Conservation (phyloP, 148 eudicot species). For the Camellia sinensis region DNA sequence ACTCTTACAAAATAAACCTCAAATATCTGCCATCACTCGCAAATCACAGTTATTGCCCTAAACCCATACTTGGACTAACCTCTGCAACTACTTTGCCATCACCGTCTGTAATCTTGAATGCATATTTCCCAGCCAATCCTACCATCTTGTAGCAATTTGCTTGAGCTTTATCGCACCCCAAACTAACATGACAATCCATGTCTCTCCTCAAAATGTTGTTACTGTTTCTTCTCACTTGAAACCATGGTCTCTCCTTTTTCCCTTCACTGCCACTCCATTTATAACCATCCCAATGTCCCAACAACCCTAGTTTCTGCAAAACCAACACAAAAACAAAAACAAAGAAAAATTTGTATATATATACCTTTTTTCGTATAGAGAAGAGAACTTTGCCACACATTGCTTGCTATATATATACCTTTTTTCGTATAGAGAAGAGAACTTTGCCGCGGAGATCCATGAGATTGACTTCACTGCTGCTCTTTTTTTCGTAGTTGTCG, state of each 20-base stretch:
- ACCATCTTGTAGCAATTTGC: constrained; percentile 34
- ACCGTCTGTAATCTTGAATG: constrained; percentile 37
- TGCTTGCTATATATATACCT: constrained; percentile 33
- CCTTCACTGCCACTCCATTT: constrained; percentile 26
- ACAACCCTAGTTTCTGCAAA: constrained; percentile 43
- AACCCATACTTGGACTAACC: constrained; percentile 19
- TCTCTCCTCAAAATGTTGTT: constrained; percentile 18
- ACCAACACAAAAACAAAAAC: no score
- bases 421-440: constrained; percentile 45
- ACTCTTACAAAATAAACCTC: no score
- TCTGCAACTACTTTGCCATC: constrained; percentile 44
- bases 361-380: constrained; percentile 58
- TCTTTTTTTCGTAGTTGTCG: constrained; percentile 62
- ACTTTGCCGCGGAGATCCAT: constrained; percentile 72
- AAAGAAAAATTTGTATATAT: no score
- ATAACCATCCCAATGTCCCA: constrained; percentile 56
- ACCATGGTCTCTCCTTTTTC: constrained; percentile 45
- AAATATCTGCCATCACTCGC: no score
- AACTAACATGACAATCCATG: constrained; percentile 32
- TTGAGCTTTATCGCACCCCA: constrained; percentile 23
- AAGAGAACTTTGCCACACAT: constrained; percentile 32
- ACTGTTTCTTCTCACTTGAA: constrained; percentile 37
- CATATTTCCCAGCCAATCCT: constrained; percentile 39
- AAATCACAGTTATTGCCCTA: no score
- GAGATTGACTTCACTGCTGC: constrained; percentile 47